Percentiles rank a stretch among this genome's conserved stretches.
These are phyloP conservation scores for Chaetomiaceae sp. DNA, from an alignment of 2,329 filamentous ascomycete species.

Conservation along the genomic window DNA sequence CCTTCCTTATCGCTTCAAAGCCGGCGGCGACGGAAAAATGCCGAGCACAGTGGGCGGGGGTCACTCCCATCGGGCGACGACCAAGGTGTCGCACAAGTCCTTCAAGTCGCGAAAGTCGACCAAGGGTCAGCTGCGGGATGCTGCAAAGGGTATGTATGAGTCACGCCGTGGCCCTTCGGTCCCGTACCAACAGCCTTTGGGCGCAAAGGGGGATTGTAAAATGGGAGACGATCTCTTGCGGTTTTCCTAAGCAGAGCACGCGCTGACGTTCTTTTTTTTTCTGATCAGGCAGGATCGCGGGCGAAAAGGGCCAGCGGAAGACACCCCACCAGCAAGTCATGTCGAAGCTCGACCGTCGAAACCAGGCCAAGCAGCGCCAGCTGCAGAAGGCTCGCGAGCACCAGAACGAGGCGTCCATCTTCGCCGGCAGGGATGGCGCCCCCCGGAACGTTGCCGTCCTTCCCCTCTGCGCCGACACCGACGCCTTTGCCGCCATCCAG, in stretches of 20 bases:
- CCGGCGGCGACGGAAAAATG: constrained; percentile 69
- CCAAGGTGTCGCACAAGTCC: constrained; percentile 79
- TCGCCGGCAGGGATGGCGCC: constrained; percentile 79
- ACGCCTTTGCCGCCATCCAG: constrained; percentile 61
- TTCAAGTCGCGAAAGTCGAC: constrained; percentile 92
- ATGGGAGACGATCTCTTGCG: too few relatives aligned
- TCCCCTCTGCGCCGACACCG: constrained; percentile 70
- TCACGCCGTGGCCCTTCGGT: not conserved
- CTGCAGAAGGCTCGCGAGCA: constrained; percentile 79
- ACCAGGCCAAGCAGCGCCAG: constrained; percentile 89
- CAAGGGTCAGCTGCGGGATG: constrained; percentile 80
- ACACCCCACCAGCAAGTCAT: constrained; percentile 95
- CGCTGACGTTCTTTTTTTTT: constrained; percentile 3
- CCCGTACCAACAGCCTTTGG: too few relatives aligned
- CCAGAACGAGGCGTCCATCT: constrained; percentile 72
- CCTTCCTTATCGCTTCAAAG: constrained; percentile 84
- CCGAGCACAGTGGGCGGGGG: constrained; percentile 57
- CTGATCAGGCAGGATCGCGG: constrained; percentile 65
- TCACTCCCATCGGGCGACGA: constrained; percentile 90
- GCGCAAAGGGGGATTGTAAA: too few relatives aligned
- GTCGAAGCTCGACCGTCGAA: constrained; percentile 93
- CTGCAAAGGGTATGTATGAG: constrained; percentile 65
- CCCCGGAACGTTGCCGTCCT: constrained; percentile 85
- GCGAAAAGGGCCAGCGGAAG: constrained; percentile 70
- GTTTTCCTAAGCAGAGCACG: too few relatives aligned